phyloP scores from a whole-genome alignment of 192 early-diverging fungal species.

The Podila horticola region DNA sequence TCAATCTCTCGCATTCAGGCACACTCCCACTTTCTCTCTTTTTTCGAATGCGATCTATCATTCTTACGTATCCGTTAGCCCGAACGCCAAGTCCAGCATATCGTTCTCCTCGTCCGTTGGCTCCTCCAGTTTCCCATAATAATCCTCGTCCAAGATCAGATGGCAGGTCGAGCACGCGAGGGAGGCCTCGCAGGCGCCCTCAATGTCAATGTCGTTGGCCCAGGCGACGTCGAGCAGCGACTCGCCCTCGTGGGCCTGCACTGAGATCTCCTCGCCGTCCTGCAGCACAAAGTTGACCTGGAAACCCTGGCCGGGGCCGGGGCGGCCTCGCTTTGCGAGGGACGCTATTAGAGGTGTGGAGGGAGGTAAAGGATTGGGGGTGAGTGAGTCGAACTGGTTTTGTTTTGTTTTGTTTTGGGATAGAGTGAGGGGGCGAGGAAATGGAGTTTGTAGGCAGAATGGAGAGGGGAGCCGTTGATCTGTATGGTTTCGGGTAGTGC shows the following conservation, averaged over 20 bases:
- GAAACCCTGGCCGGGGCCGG: conserved; percentile 42
- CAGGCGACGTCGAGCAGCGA: conserved; percentile 94
- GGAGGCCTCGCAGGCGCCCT: conserved; percentile 97
- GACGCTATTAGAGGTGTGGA: conserved; percentile 1
- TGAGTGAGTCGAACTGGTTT: neutral
- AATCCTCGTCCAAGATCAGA: conserved; percentile 83
- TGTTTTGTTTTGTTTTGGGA: neutral
- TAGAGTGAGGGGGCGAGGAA: neutral
- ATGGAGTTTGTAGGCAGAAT: too few species aligned
- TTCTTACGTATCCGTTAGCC: conserved; percentile 91
- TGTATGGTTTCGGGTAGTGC: too few species aligned
- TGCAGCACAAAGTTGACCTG: conserved; percentile 86
- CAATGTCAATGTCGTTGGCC: conserved; percentile 91
- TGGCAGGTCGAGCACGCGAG: conserved; percentile 96
- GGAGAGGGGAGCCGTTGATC: neutral
- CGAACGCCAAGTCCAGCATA: conserved; percentile 98
- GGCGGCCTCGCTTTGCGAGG: conserved; percentile 28
- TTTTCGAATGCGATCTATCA: too few species aligned
- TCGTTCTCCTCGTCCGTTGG: conserved; percentile 98
- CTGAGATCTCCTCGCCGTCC: conserved; percentile 82
- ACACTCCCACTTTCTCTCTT: neutral
- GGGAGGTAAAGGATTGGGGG: neutral
- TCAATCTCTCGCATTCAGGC: neutral
- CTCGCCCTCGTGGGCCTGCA: conserved; percentile 85
- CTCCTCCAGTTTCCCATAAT: conserved; percentile 88